Conservation (phyloP, 305 asterid genomes). For the Fraxinus angustifolia region DNA sequence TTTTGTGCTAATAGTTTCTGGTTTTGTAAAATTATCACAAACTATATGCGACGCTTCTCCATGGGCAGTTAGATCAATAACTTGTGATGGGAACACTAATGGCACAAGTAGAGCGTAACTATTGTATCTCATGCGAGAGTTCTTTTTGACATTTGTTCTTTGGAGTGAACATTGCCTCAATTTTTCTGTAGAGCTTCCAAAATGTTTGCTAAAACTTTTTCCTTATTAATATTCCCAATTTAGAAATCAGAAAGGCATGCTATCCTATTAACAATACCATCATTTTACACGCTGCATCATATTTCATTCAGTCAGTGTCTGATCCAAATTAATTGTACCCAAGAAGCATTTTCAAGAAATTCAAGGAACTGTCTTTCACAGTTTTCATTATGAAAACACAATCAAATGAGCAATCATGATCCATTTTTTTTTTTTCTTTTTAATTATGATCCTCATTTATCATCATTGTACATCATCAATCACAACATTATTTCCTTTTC, state of each 20-base stretch:
- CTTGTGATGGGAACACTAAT: background rate
- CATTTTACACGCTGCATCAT: background rate
- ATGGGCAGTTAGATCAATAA: background rate
- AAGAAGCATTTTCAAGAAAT: background rate
- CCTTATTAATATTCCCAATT: background rate
- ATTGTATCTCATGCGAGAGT: background rate
- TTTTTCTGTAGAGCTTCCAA: background rate
- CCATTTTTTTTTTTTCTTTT: background rate
- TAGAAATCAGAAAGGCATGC: background rate
- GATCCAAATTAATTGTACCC: background rate
- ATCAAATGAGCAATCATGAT: background rate
- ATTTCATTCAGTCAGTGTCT: background rate
- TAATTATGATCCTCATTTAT: background rate
- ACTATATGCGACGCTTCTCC: background rate
- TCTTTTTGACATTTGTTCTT: background rate
- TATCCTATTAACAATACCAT: background rate
- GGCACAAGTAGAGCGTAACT: background rate
- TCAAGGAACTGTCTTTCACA: background rate
- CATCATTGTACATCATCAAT: background rate
- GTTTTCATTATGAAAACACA: background rate
- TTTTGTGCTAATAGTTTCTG: background rate
- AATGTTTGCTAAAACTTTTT: background rate
- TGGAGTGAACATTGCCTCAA: background rate
- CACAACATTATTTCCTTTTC: background rate
- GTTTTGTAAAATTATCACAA: background rate